Conservation (phyloP, 768 basidiomycete genomes). For the Gautieria morchelliformis region DNA sequence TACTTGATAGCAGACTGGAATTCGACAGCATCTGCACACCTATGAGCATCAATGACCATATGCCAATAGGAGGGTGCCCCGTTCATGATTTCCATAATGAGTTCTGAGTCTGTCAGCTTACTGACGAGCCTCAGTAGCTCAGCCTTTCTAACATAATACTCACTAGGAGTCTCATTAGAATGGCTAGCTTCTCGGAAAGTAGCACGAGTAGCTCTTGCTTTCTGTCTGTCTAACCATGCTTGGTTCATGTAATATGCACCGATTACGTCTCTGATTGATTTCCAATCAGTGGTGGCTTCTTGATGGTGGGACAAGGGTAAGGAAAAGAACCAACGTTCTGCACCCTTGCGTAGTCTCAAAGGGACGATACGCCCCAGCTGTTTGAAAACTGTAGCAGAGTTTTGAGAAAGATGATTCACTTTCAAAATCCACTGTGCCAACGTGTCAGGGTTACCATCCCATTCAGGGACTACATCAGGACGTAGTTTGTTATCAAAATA, state of each 20-base stretch:
- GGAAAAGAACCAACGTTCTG: constrained; percentile 26
- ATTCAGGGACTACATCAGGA: constrained; percentile 21
- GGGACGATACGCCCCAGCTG: constrained; percentile 26
- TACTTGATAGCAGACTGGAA: constrained; percentile 15
- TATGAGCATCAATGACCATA: constrained; percentile 12
- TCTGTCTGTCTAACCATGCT: constrained; percentile 21
- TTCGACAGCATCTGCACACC: constrained; percentile 4
- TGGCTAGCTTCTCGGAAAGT: constrained; percentile 21
- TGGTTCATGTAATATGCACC: constrained; percentile 25
- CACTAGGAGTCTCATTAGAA: constrained; percentile 22
- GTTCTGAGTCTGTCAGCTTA: constrained; percentile 18
- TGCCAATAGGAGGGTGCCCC: constrained; percentile 24
- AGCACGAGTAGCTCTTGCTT: constrained; percentile 18
- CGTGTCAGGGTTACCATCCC: constrained; percentile 23
- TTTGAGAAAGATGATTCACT: constrained; percentile 17
- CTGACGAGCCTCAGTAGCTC: constrained; percentile 15
- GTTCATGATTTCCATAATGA: constrained; percentile 27
- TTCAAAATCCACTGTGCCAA: constrained; percentile 22
- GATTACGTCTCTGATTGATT: constrained; percentile 18
- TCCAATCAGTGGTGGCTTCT: constrained; percentile 21
- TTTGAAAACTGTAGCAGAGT: constrained; percentile 14
- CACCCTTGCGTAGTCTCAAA: constrained; percentile 13
- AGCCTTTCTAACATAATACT: constrained; percentile 26
- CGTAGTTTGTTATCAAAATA: constrained; percentile 27
- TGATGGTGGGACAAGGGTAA: constrained; percentile 8